These are phyloP conservation scores for Inosperma sp. DNA, from an alignment of 768 basidiomycete genomes.

Conservation along the genomic window DNA sequence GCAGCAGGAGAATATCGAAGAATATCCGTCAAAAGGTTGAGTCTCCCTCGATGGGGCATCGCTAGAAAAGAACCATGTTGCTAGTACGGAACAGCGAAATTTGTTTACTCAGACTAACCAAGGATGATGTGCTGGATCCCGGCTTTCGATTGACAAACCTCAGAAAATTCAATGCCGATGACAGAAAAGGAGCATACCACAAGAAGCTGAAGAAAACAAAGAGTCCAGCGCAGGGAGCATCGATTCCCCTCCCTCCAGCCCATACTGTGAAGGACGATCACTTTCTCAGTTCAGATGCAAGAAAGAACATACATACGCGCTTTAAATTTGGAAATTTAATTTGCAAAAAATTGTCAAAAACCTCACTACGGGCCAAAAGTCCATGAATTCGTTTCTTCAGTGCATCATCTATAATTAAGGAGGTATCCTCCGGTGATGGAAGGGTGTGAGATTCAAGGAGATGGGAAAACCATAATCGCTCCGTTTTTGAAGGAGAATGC, in stretches of 20 bases:
- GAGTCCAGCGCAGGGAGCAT: constrained; percentile 87
- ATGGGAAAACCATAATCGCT: constrained; percentile 86
- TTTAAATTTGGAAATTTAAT: constrained; percentile 86
- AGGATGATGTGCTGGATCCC: constrained; percentile 70
- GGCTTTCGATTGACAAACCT: constrained; percentile 29
- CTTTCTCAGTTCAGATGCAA: not conserved
- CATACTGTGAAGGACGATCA: constrained; percentile 48
- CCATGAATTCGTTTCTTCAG: constrained; percentile 57
- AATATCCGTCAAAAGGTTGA: constrained; percentile 80
- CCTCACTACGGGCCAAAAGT: constrained; percentile 71
- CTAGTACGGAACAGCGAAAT: not conserved
- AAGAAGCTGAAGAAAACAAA: constrained; percentile 63
- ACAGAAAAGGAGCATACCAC: constrained; percentile 33
- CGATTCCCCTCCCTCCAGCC: constrained; percentile 88
- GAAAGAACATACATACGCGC: constrained; percentile 37
- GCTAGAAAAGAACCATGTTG: constrained; percentile 29
- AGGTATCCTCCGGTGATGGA: constrained; percentile 32
- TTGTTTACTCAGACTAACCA: constrained; percentile 21
- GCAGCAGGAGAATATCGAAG: constrained; percentile 61
- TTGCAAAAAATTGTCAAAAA: constrained; percentile 81
- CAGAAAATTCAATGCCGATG: not conserved
- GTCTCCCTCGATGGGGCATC: constrained; percentile 85
- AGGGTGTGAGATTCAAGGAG: constrained; percentile 63
- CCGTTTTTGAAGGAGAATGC: constrained; percentile 83
- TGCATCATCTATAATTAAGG: constrained; percentile 27